phyloP scores from a whole-genome alignment of 192 early-diverging fungal genomes.

The Coemansia sp. region DNA sequence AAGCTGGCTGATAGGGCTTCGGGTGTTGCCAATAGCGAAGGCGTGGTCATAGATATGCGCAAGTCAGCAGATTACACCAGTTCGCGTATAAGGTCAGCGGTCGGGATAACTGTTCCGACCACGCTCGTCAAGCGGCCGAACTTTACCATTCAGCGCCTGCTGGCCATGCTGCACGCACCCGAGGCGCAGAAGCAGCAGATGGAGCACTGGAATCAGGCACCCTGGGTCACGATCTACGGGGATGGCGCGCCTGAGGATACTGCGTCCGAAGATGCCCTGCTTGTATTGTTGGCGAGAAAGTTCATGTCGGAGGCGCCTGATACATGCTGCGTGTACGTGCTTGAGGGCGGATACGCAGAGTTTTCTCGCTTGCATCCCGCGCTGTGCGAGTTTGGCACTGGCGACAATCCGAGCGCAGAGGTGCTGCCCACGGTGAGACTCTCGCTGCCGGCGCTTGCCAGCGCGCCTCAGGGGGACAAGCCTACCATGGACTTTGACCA shows the following conservation, averaged over 20 bases:
- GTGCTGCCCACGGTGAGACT: neutral
- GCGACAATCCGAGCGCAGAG: neutral
- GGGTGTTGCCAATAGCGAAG: constrained; percentile 6
- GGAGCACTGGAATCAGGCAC: constrained; percentile 55
- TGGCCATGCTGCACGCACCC: constrained; percentile 53
- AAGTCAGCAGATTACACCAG: constrained; percentile 57
- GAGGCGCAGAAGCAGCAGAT: constrained; percentile 54
- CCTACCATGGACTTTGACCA: constrained; percentile 31
- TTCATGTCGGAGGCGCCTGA: constrained; percentile 55
- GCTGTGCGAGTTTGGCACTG: constrained; percentile 21
- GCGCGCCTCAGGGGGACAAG: neutral
- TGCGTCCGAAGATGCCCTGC: constrained; percentile 51
- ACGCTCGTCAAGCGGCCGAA: constrained; percentile 69
- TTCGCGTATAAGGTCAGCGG: constrained; percentile 56
- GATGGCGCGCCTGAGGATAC: constrained; percentile 50
- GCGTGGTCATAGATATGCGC: constrained; percentile 72
- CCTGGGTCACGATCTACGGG: constrained; percentile 71
- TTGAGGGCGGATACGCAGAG: constrained; percentile 36
- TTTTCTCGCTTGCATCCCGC: constrained; percentile 17
- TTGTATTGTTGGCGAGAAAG: constrained; percentile 61
- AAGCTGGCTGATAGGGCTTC: constrained; percentile 1
- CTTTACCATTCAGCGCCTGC: constrained; percentile 64
- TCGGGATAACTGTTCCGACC: constrained; percentile 70
- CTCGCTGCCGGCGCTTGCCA: neutral
- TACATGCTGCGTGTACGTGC: constrained; percentile 25